A percentile compares a stretch with the other conserved stretches of the same genome.
Conservation (phyloP, 345 rosid species). For the Gossypium arboreum region DNA sequence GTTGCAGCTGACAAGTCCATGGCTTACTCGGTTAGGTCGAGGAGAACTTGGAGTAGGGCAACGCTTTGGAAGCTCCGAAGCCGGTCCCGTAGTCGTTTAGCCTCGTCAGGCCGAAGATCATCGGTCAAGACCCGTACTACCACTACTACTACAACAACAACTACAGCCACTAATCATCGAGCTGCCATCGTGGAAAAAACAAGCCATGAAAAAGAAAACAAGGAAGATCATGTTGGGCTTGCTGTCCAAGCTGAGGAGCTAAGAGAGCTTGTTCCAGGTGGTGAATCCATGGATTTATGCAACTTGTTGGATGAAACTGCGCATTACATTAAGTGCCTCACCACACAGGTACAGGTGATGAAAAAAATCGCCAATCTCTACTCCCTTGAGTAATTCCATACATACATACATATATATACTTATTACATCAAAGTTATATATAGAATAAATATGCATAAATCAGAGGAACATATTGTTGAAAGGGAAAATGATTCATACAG, state of each 20-base stretch:
- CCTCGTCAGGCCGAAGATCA: conserved; percentile 5
- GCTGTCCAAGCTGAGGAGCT: conserved; percentile 24
- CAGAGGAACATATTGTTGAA: neutral
- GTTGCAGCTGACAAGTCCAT: conserved; percentile 52
- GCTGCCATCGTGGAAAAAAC: conserved; percentile 4
- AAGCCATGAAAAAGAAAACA: conserved; percentile 5
- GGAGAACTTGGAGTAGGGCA: conserved; percentile 52
- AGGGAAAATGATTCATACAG: neutral
- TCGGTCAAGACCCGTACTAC: neutral
- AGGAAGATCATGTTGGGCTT: neutral
- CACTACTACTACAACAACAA: neutral
- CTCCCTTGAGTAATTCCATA: conserved; percentile 24
- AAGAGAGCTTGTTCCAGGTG: conserved; percentile 53
- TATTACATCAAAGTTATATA: neutral
- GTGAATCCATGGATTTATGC: conserved; percentile 45
- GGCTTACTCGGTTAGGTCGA: conserved; percentile 43
- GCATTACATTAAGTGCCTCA: conserved; percentile 52
- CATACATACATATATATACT: neutral
- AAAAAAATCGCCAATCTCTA: conserved; percentile 37
- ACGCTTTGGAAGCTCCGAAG: conserved; percentile 29
- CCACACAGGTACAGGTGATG: conserved; percentile 59
- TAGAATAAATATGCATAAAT: neutral
- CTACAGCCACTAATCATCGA: neutral
- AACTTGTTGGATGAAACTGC: conserved; percentile 53
- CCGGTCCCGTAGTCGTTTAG: conserved; percentile 1